These are phyloP conservation scores for Coemansia sp. DNA, from an alignment of 371 early-diverging fungal species.

Conservation along the genomic window DNA sequence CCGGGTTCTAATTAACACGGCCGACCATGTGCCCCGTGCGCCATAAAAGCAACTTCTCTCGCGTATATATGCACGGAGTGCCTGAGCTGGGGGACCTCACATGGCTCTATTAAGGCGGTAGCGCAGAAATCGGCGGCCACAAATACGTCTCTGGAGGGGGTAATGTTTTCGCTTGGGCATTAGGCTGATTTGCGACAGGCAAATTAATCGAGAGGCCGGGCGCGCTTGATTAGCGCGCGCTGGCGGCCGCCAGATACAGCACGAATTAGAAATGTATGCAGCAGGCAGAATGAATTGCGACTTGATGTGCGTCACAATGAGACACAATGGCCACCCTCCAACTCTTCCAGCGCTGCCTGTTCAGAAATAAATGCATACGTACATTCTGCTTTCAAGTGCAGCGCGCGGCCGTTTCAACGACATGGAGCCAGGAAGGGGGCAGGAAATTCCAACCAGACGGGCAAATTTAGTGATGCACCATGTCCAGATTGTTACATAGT, in stretches of 20 bases:
- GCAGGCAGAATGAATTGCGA: background rate
- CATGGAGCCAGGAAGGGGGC: background rate
- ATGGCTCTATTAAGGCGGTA: slow-evolving; percentile 4
- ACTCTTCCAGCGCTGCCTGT: background rate
- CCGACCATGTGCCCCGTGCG: background rate
- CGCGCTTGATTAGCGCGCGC: background rate
- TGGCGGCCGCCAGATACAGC: background rate
- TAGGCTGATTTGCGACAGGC: background rate
- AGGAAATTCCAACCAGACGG: background rate
- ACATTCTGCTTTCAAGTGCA: background rate
- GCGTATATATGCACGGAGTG: slow-evolving; percentile 1
- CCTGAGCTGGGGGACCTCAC: background rate
- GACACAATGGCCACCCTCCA: background rate
- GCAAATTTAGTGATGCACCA: slow-evolving; percentile 1
- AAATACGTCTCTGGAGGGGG: background rate
- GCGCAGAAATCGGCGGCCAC: slow-evolving; percentile 1
- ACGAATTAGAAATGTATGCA: background rate
- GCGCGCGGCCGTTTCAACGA: background rate
- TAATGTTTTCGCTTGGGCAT: no score
- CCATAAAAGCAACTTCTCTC: background rate
- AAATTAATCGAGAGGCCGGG: background rate
- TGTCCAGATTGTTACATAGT: background rate
- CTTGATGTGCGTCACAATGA: no score
- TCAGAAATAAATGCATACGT: background rate
- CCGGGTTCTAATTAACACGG: background rate